These are phyloP conservation scores for Aspergillus luchuensis DNA, from an alignment of 2,329 filamentous ascomycete species.

Conservation along the genomic window DNA sequence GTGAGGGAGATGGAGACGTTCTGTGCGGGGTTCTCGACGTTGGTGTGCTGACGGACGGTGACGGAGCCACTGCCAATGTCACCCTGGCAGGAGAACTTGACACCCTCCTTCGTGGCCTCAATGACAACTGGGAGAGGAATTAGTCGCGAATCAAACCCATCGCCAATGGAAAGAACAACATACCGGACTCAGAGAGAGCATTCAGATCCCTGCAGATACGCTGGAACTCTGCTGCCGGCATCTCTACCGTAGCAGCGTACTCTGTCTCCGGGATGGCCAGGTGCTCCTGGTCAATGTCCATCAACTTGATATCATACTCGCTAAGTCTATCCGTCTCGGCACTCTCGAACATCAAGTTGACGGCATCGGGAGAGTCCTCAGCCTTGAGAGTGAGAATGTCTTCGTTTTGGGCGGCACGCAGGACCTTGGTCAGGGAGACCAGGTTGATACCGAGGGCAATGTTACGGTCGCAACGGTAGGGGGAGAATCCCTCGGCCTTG, in stretches of 20 bases:
- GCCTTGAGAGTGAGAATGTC: constrained; percentile 96
- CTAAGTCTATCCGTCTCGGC: constrained; percentile 83
- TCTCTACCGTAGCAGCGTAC: constrained; percentile 84
- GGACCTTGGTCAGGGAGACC: constrained; percentile 92
- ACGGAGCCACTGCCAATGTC: constrained; percentile 96
- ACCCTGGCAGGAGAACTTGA: constrained; percentile 90
- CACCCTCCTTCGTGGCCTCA: constrained; percentile 93
- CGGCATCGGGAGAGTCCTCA: constrained; percentile 90
- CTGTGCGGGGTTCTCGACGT: constrained; percentile 83
- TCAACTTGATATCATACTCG: constrained; percentile 99
- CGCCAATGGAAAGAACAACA: constrained; percentile 34
- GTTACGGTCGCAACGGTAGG: constrained; percentile 98
- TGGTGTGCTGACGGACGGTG: constrained; percentile 83
- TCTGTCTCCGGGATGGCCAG: constrained; percentile 99
- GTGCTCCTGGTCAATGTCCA: constrained; percentile 99
- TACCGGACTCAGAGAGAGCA: constrained; percentile 93
- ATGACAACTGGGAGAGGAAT: constrained; percentile 71
- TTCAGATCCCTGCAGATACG: constrained; percentile 92
- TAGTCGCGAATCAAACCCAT: constrained; percentile 18
- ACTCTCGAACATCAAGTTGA: constrained; percentile 96
- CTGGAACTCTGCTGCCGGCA: constrained; percentile 89
- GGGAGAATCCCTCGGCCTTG: constrained; percentile 89
- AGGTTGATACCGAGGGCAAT: constrained; percentile 98
- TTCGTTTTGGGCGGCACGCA: constrained; percentile 90
- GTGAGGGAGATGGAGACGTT: constrained; percentile 87